Conservation (phyloP, 352 stramenopile genomes). For the Paralagenidium karlingii region DNA sequence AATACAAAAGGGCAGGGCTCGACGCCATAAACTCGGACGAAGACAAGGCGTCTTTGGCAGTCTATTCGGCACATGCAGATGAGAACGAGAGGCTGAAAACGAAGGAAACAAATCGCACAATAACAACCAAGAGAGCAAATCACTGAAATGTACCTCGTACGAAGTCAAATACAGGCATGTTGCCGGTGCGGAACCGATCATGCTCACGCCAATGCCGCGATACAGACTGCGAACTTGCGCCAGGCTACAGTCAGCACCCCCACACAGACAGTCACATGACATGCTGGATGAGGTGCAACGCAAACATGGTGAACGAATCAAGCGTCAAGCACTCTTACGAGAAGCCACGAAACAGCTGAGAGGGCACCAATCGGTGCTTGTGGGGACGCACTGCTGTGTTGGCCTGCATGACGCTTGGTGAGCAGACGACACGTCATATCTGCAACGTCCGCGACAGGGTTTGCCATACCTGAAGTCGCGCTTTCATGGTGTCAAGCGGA, state of each 20-base stretch:
- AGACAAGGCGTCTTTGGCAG: conserved; percentile 6
- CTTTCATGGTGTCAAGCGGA: conserved; percentile 88
- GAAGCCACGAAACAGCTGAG: conserved; percentile 31
- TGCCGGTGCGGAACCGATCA: conserved; percentile 90
- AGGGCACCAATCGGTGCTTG: conserved; percentile 21
- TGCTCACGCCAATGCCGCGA: conserved; percentile 89
- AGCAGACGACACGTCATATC: neutral
- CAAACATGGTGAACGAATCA: neutral
- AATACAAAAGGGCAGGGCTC: conserved; percentile 46
- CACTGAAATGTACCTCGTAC: conserved; percentile 89
- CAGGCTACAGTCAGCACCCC: neutral
- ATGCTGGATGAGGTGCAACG: too few species aligned
- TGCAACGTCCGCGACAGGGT: neutral
- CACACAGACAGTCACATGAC: too few species aligned
- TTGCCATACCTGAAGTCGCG: conserved; percentile 47
- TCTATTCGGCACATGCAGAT: neutral
- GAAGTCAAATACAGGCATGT: conserved; percentile 95
- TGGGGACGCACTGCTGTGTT: conserved; percentile 2
- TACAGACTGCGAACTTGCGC: conserved; percentile 83
- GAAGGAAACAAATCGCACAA: neutral
- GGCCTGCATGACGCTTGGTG: neutral
- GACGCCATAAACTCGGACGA: conserved; percentile 22
- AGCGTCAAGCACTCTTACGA: conserved; percentile 10
- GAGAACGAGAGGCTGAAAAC: neutral
- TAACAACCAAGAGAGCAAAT: too few species aligned